Evolutionary conservation across 2,329 filamentous ascomycete species (phyloP).

Genomic region (Coleophoma crateriformis): DNA sequence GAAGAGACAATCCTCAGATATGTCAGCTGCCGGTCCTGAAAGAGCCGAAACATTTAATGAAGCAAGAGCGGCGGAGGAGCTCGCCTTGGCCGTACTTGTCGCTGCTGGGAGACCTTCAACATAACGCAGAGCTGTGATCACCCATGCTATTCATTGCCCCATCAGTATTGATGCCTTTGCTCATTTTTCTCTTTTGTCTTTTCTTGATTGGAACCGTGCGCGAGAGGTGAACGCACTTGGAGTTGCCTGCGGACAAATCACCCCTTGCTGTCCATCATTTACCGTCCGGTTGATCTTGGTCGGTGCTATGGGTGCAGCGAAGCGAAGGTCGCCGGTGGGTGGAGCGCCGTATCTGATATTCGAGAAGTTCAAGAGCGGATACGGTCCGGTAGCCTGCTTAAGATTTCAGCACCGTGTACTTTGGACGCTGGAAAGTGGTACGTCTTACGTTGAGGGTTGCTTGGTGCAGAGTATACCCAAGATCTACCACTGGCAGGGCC

Average conservation of each 20-base stretch:
- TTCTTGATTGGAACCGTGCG: too few relatives aligned
- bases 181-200: too few relatives aligned
- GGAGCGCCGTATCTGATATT: conserved; percentile 37
- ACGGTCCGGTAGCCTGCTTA: not conserved
- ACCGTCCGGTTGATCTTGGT: conserved; percentile 15
- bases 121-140: conserved; percentile 20
- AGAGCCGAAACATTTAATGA: not conserved
- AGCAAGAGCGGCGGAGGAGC: not conserved
- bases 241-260: conserved; percentile 28
- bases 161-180: too few relatives aligned
- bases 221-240: conserved; percentile 5
- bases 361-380: not conserved
- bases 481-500: not conserved
- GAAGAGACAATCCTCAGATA: conserved; percentile 38
- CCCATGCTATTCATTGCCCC: conserved; percentile 21
- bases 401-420: not conserved
- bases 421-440: not conserved
- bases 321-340: conserved; percentile 34
- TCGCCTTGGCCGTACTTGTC: too few relatives aligned
- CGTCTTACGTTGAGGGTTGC: not conserved
- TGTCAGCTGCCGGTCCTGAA: not conserved
- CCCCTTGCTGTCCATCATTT: conserved; percentile 23
- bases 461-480: not conserved
- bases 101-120: conserved; percentile 32
- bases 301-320: conserved; percentile 31